A percentile compares a stretch with the other conserved stretches of the same genome.
phyloP scores from a whole-genome alignment of 192 early-diverging fungal genomes.

The Umbelopsis vinacea region DNA sequence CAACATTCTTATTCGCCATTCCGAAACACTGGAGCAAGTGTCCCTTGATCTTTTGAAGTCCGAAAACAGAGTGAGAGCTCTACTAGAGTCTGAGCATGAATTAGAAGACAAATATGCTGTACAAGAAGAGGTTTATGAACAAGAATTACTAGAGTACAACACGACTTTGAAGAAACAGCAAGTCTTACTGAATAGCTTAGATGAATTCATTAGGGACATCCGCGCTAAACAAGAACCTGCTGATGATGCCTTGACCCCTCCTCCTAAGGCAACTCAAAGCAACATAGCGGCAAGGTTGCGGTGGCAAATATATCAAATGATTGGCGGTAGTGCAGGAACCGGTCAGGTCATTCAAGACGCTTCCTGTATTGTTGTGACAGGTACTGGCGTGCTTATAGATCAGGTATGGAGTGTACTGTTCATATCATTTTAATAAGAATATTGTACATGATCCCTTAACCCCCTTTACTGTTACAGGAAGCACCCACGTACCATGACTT shows the following conservation, averaged over 20 bases:
- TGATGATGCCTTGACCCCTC: not conserved
- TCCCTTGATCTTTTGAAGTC: constrained; percentile 33
- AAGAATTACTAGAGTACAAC: constrained; percentile 29
- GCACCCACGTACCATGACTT: constrained; percentile 26
- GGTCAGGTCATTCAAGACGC: constrained; percentile 32
- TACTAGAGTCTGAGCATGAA: constrained; percentile 15
- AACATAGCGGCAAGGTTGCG: constrained; percentile 21
- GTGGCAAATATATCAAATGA: constrained; percentile 32
- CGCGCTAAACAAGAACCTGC: constrained; percentile 17
- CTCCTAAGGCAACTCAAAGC: not conserved
- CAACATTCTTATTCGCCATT: constrained; percentile 30
- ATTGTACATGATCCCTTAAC: not conserved
- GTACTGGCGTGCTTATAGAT: constrained; percentile 23
- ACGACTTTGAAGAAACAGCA: constrained; percentile 28
- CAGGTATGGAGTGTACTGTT: not conserved
- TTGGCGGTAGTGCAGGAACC: constrained; percentile 37
- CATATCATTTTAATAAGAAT: no score
- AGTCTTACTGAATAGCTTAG: constrained; percentile 27
- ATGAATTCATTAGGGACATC: constrained; percentile 26
- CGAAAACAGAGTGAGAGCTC: constrained; percentile 29
- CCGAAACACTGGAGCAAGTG: constrained; percentile 35
- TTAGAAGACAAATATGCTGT: constrained; percentile 16
- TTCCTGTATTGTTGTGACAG: constrained; percentile 28
- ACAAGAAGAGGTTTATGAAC: constrained; percentile 32
- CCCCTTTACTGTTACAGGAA: constrained; percentile 12